These are phyloP conservation scores for Umbelopsis sp. DNA, from an alignment of 192 early-diverging fungal species.

Conservation along the genomic window DNA sequence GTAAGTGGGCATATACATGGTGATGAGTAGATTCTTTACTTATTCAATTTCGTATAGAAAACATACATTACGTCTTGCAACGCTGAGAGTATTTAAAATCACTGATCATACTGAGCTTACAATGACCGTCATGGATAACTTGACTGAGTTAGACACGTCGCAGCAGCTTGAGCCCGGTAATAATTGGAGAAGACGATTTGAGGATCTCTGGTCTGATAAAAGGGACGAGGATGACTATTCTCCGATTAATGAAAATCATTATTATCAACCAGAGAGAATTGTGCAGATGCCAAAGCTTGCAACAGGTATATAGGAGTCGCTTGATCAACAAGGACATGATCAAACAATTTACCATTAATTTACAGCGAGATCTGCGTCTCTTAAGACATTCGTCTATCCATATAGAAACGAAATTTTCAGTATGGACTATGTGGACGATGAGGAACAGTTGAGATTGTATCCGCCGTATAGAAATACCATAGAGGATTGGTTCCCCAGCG, in stretches of 20 bases:
- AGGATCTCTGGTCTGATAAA: neutral
- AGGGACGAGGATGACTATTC: neutral
- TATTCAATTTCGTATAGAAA: neutral
- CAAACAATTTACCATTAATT: neutral
- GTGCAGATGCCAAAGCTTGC: conserved; percentile 5
- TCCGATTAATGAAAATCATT: neutral
- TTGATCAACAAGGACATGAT: neutral
- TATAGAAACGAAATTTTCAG: neutral
- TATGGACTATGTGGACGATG: conserved; percentile 2
- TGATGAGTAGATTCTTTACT: neutral
- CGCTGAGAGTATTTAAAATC: neutral
- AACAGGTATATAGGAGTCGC: neutral
- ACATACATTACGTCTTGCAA: neutral
- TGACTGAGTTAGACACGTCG: neutral
- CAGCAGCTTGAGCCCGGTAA: neutral
- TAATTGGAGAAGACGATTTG: neutral
- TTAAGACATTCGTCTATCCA: neutral
- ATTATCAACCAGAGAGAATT: neutral
- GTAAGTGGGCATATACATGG: neutral
- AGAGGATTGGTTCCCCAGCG: neutral
- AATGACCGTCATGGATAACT: conserved; percentile 3
- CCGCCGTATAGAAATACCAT: neutral
- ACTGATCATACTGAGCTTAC: neutral
- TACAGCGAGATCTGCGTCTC: neutral
- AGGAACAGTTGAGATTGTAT: neutral